Percentiles rank a stretch among this genome's conserved stretches.
These are phyloP conservation scores for Boletus calvinii DNA, from an alignment of 1,284 basidiomycete species.

Conservation along the genomic window DNA sequence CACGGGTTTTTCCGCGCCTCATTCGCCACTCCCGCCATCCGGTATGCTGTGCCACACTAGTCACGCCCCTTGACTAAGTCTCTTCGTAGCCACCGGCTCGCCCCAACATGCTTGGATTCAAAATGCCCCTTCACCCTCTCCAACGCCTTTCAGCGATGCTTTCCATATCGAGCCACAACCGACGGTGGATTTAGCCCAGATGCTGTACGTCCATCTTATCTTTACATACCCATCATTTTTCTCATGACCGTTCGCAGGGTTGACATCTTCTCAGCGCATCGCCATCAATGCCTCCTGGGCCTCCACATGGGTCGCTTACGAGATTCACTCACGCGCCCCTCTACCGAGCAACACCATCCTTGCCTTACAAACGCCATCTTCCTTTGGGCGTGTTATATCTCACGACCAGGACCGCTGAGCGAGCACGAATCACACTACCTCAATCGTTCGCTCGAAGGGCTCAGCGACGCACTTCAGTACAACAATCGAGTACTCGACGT, in stretches of 20 bases:
- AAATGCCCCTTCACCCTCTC: slow-evolving; percentile 43
- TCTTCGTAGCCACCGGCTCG: slow-evolving; percentile 23
- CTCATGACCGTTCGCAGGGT: slow-evolving; percentile 43
- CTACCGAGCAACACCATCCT: slow-evolving; percentile 63
- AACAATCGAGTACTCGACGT: slow-evolving; percentile 60
- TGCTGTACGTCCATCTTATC: slow-evolving; percentile 50
- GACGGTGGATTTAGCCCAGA: slow-evolving; percentile 59
- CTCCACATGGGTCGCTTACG: slow-evolving; percentile 63
- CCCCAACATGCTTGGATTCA: slow-evolving; percentile 36
- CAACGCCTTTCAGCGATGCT: slow-evolving; percentile 51
- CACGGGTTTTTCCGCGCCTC: slow-evolving; percentile 55
- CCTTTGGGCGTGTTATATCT: slow-evolving; percentile 77
- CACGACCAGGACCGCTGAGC: slow-evolving; percentile 62
- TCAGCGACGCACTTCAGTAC: slow-evolving; percentile 57
- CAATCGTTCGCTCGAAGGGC: slow-evolving; percentile 53
- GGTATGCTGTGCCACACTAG: slow-evolving; percentile 39
- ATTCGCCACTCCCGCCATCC: slow-evolving; percentile 58
- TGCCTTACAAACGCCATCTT: slow-evolving; percentile 75
- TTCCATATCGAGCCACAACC: slow-evolving; percentile 52
- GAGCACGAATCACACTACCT: slow-evolving; percentile 71
- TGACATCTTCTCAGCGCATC: slow-evolving; percentile 73
- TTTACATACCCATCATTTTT: slow-evolving; percentile 4
- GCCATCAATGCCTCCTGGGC: slow-evolving; percentile 68
- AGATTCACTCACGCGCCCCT: slow-evolving; percentile 52
- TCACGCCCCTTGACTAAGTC: slow-evolving; percentile 18